Conservation (phyloP, 2,329 filamentous ascomycete genomes). For the Talaromyces piceae region DNA sequence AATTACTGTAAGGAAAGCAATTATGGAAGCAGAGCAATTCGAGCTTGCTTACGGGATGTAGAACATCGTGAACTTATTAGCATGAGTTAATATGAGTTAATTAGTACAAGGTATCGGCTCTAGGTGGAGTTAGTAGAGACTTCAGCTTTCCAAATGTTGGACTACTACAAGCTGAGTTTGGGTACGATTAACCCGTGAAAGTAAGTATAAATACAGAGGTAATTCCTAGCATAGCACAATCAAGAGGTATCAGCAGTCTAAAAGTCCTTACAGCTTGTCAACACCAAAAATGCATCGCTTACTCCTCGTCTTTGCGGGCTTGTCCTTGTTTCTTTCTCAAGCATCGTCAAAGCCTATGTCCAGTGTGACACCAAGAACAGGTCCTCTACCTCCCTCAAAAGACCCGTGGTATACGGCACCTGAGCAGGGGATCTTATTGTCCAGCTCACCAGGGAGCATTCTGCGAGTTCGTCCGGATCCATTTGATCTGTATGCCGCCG, state of each 20-base stretch:
- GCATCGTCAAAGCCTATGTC: background rate
- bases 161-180: no score
- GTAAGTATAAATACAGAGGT: background rate
- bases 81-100: no score
- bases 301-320: background rate
- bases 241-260: no score
- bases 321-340: background rate
- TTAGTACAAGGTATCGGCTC: no score
- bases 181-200: no score
- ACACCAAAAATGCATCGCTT: background rate
- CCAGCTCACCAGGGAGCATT: constrained; percentile 3
- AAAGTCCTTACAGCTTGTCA: background rate
- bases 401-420: constrained; percentile 10
- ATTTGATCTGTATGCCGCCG: background rate
- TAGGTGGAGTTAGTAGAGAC: no score
- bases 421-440: background rate
- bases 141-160: no score
- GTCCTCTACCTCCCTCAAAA: constrained; percentile 1
- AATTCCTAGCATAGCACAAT: no score
- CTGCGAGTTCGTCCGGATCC: constrained; percentile 4
- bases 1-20: no score
- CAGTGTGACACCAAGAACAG: background rate
- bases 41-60: no score
- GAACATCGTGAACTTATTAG: no score
- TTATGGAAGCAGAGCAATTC: no score